Evolutionary conservation across 2,329 filamentous ascomycete genomes (phyloP), one percentile per base, ranked within the genome.

Genomic region (Calonectria henricotiae): DNA sequence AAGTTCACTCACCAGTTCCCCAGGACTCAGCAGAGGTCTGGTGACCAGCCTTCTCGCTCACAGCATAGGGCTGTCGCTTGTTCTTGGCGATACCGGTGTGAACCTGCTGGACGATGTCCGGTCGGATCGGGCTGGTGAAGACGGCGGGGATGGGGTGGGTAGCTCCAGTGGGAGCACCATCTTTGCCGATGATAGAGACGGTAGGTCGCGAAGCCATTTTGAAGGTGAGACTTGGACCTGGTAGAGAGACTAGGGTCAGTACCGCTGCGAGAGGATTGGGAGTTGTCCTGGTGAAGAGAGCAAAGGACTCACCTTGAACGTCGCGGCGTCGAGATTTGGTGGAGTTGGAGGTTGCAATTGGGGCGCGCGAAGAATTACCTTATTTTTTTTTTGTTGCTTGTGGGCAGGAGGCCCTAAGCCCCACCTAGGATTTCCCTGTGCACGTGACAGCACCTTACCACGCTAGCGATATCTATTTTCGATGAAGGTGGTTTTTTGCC

Each of bases 11-110:
- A 97, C 94, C 96, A 89, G 96, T 98, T 92, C 96, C 96, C 96
- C 96, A 99, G 80, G 97, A 99, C 91, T 99, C 96, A 85, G 96
- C 96, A 88, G 94, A 98, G 85, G 96, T 99, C 90, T 99, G 96
- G 90, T 99, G 96, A 90, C 96, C 96, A 85, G 96, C 96, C 94
- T 99, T 99, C 93, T 98, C 96, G 93, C 95, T 98, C 90, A 99
- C 96, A 83, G 96, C 92, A 87, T 99, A 99, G 81, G 96, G 95
- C 83, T 99, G 96, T 86, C 96, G 93, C 93, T 97, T 98, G 93
- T 99, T 99, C 94, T 99, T 99, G 86, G 96, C 96, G 90, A 99
- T 97, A 83, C 96, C 96, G 83, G 94, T 97, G 93, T 99, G 96
- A 83, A 98, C 93, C 87, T 95, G 93, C 91, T 98, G 96, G 85